These are phyloP conservation scores for Dactylonectria estremocensis DNA, from an alignment of 2,329 filamentous ascomycete species.

Conservation along the genomic window DNA sequence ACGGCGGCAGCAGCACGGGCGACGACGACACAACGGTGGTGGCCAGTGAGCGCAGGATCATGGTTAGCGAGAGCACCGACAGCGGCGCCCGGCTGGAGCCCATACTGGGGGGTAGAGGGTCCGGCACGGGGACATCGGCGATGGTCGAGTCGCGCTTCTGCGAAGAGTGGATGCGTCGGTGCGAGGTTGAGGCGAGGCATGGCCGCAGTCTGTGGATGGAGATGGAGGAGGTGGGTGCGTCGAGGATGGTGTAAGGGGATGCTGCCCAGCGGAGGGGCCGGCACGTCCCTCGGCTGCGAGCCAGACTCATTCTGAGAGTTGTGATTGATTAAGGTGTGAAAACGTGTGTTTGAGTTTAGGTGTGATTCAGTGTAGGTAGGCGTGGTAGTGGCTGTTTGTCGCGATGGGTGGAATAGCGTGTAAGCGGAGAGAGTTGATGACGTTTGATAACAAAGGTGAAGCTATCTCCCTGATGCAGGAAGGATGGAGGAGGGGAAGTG, in stretches of 20 bases:
- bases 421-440: neutral
- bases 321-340: slow-evolving; percentile 17
- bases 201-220: slow-evolving; percentile 30
- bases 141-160: slow-evolving; percentile 55
- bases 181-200: slow-evolving; percentile 27
- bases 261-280: slow-evolving; percentile 46
- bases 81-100: slow-evolving; percentile 63
- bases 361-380: neutral
- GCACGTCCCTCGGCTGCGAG: slow-evolving; percentile 47
- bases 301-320: slow-evolving; percentile 45
- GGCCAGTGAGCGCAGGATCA: slow-evolving; percentile 78
- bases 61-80: slow-evolving; percentile 76
- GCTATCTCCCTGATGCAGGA: neutral
- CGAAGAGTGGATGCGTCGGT: slow-evolving; percentile 56
- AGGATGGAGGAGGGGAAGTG: neutral
- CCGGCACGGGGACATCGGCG: slow-evolving; percentile 51
- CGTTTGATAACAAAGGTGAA: neutral
- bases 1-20: slow-evolving; percentile 77
- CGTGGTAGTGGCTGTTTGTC: neutral
- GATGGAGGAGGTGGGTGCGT: slow-evolving; percentile 38
- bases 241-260: slow-evolving; percentile 34
- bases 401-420: neutral
- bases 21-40: slow-evolving; percentile 81
- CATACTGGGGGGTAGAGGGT: slow-evolving; percentile 47
- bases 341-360: neutral